phyloP scores from a whole-genome alignment of 2,329 filamentous ascomycete genomes.

The Cadophora sp. region DNA sequence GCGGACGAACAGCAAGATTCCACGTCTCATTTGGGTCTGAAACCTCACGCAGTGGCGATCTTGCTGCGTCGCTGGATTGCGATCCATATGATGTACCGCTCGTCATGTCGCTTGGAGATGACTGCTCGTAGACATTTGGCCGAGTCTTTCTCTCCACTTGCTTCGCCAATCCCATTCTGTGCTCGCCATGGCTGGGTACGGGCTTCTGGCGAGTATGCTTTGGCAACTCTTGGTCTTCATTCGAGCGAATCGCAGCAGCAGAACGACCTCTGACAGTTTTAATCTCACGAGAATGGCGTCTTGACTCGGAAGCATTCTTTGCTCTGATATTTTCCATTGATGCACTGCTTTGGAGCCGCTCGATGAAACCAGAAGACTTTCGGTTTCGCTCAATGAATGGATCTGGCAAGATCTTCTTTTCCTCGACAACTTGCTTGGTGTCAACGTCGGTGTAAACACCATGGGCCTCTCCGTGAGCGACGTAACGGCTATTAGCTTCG shows the following conservation, averaged over 20 bases:
- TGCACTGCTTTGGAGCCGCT: conserved; percentile 29
- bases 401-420: conserved; percentile 34
- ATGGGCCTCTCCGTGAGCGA: conserved; percentile 39
- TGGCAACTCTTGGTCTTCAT: conserved; percentile 1
- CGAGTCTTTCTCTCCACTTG: conserved; percentile 24
- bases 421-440: conserved; percentile 34
- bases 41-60: conserved; percentile 29
- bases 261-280: neutral
- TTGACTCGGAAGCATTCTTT: conserved; percentile 1
- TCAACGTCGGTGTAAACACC: conserved; percentile 37
- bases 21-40: conserved; percentile 30
- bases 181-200: neutral
- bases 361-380: conserved; percentile 32
- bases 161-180: neutral
- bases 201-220: neutral
- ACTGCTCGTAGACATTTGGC: conserved; percentile 11
- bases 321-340: neutral
- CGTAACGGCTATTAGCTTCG: conserved; percentile 34
- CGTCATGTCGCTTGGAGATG: conserved; percentile 28
- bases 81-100: conserved; percentile 26
- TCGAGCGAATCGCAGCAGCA: neutral
- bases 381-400: conserved; percentile 36
- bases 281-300: neutral
- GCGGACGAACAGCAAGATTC: conserved; percentile 41
- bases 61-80: conserved; percentile 25